Percentiles rank a stretch among this genome's conserved stretches.
phyloP scores from a whole-genome alignment of 331 rosid genomes.

The Prunus yedoensis region DNA sequence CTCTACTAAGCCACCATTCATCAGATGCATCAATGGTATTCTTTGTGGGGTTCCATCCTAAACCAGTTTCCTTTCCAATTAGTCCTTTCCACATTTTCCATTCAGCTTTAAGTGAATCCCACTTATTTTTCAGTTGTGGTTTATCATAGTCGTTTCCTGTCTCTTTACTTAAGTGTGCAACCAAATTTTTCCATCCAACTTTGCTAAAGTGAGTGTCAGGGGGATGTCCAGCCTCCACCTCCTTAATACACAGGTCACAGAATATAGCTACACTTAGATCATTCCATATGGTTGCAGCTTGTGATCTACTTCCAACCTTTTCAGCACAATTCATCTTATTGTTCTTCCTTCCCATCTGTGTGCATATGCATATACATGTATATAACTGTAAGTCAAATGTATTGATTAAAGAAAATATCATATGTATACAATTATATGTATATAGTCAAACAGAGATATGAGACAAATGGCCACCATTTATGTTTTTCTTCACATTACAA shows the following conservation, averaged over 20 bases:
- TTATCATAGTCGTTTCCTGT: background rate
- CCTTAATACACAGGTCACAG: background rate
- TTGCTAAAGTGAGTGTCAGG: background rate
- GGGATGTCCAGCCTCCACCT: background rate
- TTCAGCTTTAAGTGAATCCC: background rate
- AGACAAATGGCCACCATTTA: no score
- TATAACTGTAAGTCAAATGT: background rate
- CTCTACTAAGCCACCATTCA: background rate
- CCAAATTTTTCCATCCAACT: slow-evolving; percentile 2
- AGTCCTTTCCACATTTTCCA: background rate
- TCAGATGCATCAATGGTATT: background rate
- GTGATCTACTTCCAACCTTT: background rate
- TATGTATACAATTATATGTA: background rate
- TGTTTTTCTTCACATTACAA: no score
- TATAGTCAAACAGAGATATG: background rate
- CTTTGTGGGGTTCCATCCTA: background rate
- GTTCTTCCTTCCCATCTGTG: slow-evolving; percentile 2
- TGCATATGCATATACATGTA: background rate
- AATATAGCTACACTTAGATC: background rate
- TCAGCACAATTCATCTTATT: background rate
- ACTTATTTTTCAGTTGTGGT: background rate
- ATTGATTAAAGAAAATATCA: background rate
- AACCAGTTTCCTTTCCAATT: background rate
- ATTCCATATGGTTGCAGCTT: background rate
- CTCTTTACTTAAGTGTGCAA: background rate